Evolutionary conservation across 2,329 filamentous ascomycete species (phyloP).

Genomic region (Diplodia corticola): DNA sequence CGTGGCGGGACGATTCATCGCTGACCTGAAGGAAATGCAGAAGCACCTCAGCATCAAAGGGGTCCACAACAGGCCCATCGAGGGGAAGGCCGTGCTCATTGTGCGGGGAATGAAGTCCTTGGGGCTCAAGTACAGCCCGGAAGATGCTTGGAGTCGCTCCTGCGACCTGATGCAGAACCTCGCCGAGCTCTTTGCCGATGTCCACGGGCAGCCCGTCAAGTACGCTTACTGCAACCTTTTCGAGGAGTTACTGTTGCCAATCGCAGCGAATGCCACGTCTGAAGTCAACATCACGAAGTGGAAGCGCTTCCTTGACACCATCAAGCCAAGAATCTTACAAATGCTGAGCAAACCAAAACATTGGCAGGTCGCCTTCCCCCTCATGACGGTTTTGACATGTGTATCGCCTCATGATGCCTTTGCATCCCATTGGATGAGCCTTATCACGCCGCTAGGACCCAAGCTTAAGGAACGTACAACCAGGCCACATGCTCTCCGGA

Average conservation of each 20-base stretch:
- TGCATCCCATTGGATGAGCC: slow-evolving; percentile 79
- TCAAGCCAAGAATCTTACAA: slow-evolving; percentile 76
- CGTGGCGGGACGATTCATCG: slow-evolving; percentile 78
- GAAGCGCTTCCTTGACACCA: slow-evolving; percentile 77
- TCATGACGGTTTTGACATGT: slow-evolving; percentile 84
- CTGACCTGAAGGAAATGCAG: slow-evolving; percentile 76
- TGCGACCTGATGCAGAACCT: slow-evolving; percentile 86
- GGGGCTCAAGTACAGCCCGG: slow-evolving; percentile 70
- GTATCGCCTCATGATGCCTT: slow-evolving; percentile 85
- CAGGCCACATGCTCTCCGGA: slow-evolving; percentile 78
- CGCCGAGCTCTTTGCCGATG: slow-evolving; percentile 77
- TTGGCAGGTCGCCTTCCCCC: slow-evolving; percentile 84
- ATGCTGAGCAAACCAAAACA: slow-evolving; percentile 91
- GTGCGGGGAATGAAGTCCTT: slow-evolving; percentile 90
- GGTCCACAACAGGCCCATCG: slow-evolving; percentile 65
- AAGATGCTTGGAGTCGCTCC: slow-evolving; percentile 77
- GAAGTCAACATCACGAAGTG: slow-evolving; percentile 82
- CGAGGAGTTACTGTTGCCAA: slow-evolving; percentile 79
- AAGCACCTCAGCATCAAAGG: slow-evolving; percentile 73
- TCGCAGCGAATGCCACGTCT: slow-evolving; percentile 76
- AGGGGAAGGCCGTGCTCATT: slow-evolving; percentile 82
- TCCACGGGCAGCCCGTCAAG: slow-evolving; percentile 87
- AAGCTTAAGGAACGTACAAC: slow-evolving; percentile 82
- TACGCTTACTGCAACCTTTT: slow-evolving; percentile 92
- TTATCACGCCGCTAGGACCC: slow-evolving; percentile 74